Evolutionary conservation across 2,329 filamentous ascomycete genomes (phyloP).

Genomic region (Fusarium oligoseptatum): DNA sequence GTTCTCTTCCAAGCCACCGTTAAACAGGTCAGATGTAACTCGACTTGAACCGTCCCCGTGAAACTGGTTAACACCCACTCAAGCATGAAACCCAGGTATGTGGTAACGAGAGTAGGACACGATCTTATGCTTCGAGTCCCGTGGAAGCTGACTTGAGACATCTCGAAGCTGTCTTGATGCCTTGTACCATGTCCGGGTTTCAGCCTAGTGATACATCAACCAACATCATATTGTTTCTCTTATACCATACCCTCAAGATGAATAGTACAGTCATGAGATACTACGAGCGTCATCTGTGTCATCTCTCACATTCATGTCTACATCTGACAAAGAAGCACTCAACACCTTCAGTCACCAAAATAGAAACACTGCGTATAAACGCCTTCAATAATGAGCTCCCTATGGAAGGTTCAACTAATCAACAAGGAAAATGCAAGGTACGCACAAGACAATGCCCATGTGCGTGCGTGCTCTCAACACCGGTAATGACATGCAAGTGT

Average conservation of each 20-base stretch:
- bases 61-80: not conserved
- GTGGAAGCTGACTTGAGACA: not conserved
- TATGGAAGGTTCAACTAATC: slow-evolving; percentile 28
- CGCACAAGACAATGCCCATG: slow-evolving; percentile 37
- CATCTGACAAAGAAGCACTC: not conserved
- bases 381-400: slow-evolving; percentile 26
- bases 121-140: not conserved
- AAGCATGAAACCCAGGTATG: not conserved
- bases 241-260: not conserved
- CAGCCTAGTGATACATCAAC: not conserved
- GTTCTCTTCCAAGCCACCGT: not conserved
- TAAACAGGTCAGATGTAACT: not conserved
- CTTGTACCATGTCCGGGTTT: not conserved
- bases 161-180: not conserved
- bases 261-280: not conserved
- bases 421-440: slow-evolving; percentile 35
- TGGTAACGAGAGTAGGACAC: not conserved
- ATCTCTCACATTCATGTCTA: not conserved
- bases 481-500: slow-evolving; percentile 41
- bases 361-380: not conserved
- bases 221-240: not conserved
- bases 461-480: slow-evolving; percentile 30
- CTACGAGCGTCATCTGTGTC: not conserved
- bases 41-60: not conserved
- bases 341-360: not conserved